Evolutionary conservation across 768 basidiomycete genomes (phyloP).

Genomic region (Leccinellum luteum): DNA sequence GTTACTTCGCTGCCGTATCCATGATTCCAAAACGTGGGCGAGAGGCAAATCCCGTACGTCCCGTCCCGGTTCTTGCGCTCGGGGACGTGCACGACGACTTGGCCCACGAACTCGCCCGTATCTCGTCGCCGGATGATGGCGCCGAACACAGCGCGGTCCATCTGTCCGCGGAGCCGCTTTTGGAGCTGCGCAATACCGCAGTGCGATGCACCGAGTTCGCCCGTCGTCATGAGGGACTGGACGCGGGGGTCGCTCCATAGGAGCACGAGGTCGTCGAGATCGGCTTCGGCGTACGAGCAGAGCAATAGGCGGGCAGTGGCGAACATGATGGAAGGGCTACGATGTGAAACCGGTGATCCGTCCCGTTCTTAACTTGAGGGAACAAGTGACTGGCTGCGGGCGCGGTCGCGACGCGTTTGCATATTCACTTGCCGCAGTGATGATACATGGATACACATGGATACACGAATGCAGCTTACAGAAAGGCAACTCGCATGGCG

Average conservation of each 20-base stretch:
- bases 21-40: constrained; percentile 33
- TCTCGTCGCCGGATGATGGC: constrained; percentile 28
- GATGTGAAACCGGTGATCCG: neutral
- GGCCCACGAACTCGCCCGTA: constrained; percentile 33
- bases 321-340: constrained; percentile 16
- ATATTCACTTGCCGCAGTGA: constrained; percentile 7
- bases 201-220: constrained; percentile 10
- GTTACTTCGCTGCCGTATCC: constrained; percentile 44
- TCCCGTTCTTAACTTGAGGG: neutral
- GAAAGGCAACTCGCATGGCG: neutral
- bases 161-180: constrained; percentile 18
- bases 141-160: constrained; percentile 28
- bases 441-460: neutral
- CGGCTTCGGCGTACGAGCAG: constrained; percentile 32
- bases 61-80: constrained; percentile 32
- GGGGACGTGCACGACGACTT: constrained; percentile 25
- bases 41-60: constrained; percentile 31
- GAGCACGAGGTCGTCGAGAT: constrained; percentile 28
- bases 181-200: constrained; percentile 12
- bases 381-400: constrained; percentile 12
- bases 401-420: constrained; percentile 11
- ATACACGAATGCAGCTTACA: neutral
- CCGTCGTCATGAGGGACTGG: constrained; percentile 16
- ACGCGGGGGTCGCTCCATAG: constrained; percentile 34
- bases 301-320: constrained; percentile 34